Evolutionary conservation across 2,329 filamentous ascomycete genomes (phyloP).

Genomic region (Fusarium phyllophilum): DNA sequence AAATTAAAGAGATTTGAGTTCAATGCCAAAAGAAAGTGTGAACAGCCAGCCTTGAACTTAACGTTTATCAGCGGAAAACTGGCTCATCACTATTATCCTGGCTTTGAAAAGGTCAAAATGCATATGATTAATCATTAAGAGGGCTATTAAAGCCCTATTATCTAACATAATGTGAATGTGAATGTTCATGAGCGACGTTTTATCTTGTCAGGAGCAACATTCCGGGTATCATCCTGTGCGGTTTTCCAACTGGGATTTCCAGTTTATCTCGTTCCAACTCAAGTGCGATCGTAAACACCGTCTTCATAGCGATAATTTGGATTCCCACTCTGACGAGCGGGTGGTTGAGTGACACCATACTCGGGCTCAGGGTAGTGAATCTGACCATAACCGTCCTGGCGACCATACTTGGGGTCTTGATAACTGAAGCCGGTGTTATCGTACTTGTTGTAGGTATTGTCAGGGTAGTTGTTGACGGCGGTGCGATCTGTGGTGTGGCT

Average conservation of each 20-base stretch:
- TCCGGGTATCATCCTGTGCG: conserved; percentile 26
- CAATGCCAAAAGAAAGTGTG: background rate
- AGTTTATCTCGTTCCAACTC: background rate
- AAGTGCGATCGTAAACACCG: conserved; percentile 49
- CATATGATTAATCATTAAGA: conserved; percentile 38
- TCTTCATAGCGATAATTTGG: conserved; percentile 51
- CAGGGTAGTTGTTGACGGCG: conserved; percentile 45
- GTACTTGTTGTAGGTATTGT: conserved; percentile 43
- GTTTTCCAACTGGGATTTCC: background rate
- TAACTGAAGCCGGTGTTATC: conserved; percentile 39
- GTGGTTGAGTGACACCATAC: conserved; percentile 19
- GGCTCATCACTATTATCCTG: background rate
- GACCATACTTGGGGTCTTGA: conserved; percentile 36
- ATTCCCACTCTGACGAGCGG: conserved; percentile 14
- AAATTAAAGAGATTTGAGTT: background rate
- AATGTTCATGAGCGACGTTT: conserved; percentile 21
- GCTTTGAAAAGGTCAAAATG: background rate
- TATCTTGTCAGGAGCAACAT: conserved; percentile 12
- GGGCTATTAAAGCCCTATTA: background rate
- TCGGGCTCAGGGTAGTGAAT: conserved; percentile 43
- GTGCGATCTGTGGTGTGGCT: conserved; percentile 55
- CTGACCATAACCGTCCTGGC: conserved; percentile 45
- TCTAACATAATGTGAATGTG: conserved; percentile 17
- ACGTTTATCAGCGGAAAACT: background rate
- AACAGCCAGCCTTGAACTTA: background rate